Evolutionary conservation across 768 basidiomycete species (phyloP), one percentile per base, ranked within the genome.

Genomic region (Xerocomellus dryophilus): DNA sequence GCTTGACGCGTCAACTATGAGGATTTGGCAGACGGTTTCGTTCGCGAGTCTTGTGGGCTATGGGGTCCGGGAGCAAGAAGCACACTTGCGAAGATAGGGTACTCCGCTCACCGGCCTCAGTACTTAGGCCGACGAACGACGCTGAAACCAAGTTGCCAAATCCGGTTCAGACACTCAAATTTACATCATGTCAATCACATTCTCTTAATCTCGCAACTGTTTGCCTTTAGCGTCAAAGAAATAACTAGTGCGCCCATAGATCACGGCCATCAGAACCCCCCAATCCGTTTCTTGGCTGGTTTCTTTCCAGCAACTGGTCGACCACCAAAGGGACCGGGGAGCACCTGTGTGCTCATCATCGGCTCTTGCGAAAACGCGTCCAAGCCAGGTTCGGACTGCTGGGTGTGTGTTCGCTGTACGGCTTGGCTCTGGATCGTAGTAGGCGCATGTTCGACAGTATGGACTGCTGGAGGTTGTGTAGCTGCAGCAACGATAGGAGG

Each of bases 261-360:
- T 35, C 21, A 46, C 39, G 8, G 39, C 18, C 18, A 47, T 79
- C 69, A 92, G 66, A 93, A 92, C 8, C 90, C 90, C 10, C 86
- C 88, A 39, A 90, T 41, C 21, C 89, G 76, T 70, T 86, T 91
- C 74, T 85, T 89, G 20, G 58, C 66, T 25, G 69, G 52, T 65
- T 83, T 86, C 71, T 80, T 88, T 6, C 58, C 47, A 14, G 61
- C 60, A 15, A 54, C 53, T 23, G 77, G 78, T 38, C 86, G 78
- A 21, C 86, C 87, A 32, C 89, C 90, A 69, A 83, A 82, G 0
- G 77, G 80, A 3, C 90, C 90, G 5, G 89, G 81, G 10, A 89
- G 66, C 7, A 85, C 70, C 65, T 93, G 90, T 2, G 90, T 92
- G 58, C 80, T 90, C 34, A 75, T 70, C 71, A 81, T 72, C 15